These are phyloP conservation scores for Xylaria grammica DNA, from an alignment of 495 filamentous ascomycete genomes.

Conservation along the genomic window DNA sequence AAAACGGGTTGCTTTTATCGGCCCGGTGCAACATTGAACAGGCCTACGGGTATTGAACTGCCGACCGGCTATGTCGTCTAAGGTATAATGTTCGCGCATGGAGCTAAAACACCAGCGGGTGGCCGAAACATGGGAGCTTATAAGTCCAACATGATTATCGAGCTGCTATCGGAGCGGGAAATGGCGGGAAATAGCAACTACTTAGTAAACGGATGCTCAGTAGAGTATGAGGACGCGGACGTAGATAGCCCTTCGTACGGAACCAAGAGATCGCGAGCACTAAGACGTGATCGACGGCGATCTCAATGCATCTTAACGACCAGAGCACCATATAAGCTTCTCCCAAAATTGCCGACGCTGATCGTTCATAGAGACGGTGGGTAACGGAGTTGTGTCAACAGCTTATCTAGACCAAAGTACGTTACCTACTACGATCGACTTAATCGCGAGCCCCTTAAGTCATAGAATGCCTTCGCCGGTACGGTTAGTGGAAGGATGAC, in stretches of 20 bases:
- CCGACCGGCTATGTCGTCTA: background rate
- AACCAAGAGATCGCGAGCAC: too few relatives aligned
- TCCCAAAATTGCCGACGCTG: too few relatives aligned
- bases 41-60: conserved; percentile 2
- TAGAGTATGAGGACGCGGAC: too few relatives aligned
- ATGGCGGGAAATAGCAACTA: too few relatives aligned
- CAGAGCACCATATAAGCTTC: background rate
- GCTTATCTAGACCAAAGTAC: background rate
- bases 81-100: background rate
- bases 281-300: background rate
- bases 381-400: too few relatives aligned
- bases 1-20: conserved; percentile 1
- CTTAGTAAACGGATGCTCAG: too few relatives aligned
- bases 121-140: conserved; percentile 4
- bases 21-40: background rate
- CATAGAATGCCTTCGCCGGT: background rate
- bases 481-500: background rate
- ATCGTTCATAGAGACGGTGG: too few relatives aligned
- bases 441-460: background rate
- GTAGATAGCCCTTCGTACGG: too few relatives aligned
- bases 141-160: background rate
- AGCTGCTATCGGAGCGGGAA: too few relatives aligned
- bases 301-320: conserved; percentile 2
- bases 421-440: background rate
- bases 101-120: conserved; percentile 11